Percentiles rank a stretch among this genome's conserved stretches.
These are phyloP conservation scores for Talaromyces atroroseus DNA, from an alignment of 2,329 filamentous ascomycete genomes.

Conservation along the genomic window DNA sequence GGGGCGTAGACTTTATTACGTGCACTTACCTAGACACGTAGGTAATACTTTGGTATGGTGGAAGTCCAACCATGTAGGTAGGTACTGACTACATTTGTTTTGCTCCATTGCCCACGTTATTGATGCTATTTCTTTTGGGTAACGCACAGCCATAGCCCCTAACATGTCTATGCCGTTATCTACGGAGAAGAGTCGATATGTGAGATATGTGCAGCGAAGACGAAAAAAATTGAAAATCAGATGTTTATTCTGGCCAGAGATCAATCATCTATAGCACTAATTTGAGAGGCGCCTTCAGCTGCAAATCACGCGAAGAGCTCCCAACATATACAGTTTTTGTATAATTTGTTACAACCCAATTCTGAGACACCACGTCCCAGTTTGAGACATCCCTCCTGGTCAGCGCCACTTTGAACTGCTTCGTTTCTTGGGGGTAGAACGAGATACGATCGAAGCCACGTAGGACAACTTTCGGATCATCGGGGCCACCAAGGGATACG, in stretches of 20 bases:
- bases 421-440: conserved; percentile 62
- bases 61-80: too few species aligned
- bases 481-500: conserved; percentile 69
- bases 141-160: too few species aligned
- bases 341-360: conserved; percentile 66
- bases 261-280: background rate
- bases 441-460: conserved; percentile 75
- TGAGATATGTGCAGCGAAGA: too few species aligned
- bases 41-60: too few species aligned
- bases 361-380: conserved; percentile 72
- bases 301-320: conserved; percentile 54
- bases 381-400: conserved; percentile 78
- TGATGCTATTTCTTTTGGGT: too few species aligned
- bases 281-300: conserved; percentile 37
- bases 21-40: too few species aligned
- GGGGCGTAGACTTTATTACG: too few species aligned
- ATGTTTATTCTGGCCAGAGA: background rate
- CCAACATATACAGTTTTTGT: conserved; percentile 58
- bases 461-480: conserved; percentile 62
- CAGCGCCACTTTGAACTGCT: conserved; percentile 61
- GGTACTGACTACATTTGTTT: too few species aligned
- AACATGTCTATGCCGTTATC: too few species aligned
- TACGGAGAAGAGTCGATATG: too few species aligned
- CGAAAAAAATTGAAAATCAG: too few species aligned
- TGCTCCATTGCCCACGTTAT: background rate